Percentiles rank a stretch among this genome's conserved stretches.
These are phyloP conservation scores for Helianthus annuus DNA, from an alignment of 129 eudicot species.

Conservation along the genomic window HanXRQr2.0-SUNRISE NC_035440.2:5980679-5981178, in stretches of 20 bases:
- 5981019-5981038: constrained; percentile 23
- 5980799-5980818: too few species aligned
- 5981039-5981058: constrained; percentile 14
- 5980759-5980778: too few species aligned
- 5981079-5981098: constrained; percentile 17
- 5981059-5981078: constrained; percentile 11
- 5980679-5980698: too few species aligned
- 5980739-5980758: too few species aligned
- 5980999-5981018: constrained; percentile 30
- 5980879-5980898: constrained; percentile 18
- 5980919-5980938: constrained; percentile 10
- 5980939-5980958: not conserved
- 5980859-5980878: constrained; percentile 17
- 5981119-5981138: not conserved
- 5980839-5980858: not conserved
- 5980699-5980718: too few species aligned
- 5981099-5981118: constrained; percentile 21
- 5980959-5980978: not conserved
- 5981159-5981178: constrained; percentile 78
- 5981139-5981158: constrained; percentile 38
- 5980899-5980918: constrained; percentile 12
- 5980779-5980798: too few species aligned
- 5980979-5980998: constrained; percentile 17
- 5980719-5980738: too few species aligned
- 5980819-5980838: too few species aligned